A percentile compares a stretch with the other conserved stretches of the same genome.
Conservation (phyloP, 768 basidiomycete genomes). For the Dacryopinax primogenitus region DNA sequence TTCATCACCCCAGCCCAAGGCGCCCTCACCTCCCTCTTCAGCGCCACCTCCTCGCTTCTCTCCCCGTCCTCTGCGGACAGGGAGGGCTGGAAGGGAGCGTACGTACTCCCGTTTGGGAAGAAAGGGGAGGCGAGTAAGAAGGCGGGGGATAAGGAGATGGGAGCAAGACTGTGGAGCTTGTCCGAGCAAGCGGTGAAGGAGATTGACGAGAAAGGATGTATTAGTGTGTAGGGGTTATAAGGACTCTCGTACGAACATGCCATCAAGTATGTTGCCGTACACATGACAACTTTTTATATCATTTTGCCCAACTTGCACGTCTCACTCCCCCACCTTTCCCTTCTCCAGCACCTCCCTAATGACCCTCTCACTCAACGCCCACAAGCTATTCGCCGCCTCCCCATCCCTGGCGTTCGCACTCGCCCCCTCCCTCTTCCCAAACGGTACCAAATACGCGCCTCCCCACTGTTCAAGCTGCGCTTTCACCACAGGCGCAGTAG, state of each 20-base stretch:
- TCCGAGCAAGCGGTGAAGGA: background rate
- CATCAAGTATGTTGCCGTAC: background rate
- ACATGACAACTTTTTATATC: background rate
- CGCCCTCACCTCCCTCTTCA: constrained; percentile 11
- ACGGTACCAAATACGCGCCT: constrained; percentile 16
- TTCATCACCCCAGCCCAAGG: background rate
- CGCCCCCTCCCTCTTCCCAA: constrained; percentile 10
- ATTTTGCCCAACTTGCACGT: background rate
- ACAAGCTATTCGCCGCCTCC: constrained; percentile 17
- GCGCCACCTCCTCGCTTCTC: background rate
- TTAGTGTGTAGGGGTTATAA: background rate
- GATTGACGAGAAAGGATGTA: background rate
- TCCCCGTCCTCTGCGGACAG: background rate
- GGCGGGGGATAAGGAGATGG: background rate
- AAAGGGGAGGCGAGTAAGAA: background rate
- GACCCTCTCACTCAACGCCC: constrained; percentile 20
- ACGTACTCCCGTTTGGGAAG: background rate
- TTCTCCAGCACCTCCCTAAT: background rate
- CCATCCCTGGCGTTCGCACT: constrained; percentile 9
- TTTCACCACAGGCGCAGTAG: constrained; percentile 17
- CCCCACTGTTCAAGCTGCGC: constrained; percentile 12
- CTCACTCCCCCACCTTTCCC: background rate
- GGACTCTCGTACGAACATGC: too few relatives aligned
- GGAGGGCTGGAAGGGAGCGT: background rate
- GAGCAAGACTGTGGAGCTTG: background rate